phyloP scores from a whole-genome alignment of 495 filamentous ascomycete genomes.

The Bacidia gigantensis region DNA sequence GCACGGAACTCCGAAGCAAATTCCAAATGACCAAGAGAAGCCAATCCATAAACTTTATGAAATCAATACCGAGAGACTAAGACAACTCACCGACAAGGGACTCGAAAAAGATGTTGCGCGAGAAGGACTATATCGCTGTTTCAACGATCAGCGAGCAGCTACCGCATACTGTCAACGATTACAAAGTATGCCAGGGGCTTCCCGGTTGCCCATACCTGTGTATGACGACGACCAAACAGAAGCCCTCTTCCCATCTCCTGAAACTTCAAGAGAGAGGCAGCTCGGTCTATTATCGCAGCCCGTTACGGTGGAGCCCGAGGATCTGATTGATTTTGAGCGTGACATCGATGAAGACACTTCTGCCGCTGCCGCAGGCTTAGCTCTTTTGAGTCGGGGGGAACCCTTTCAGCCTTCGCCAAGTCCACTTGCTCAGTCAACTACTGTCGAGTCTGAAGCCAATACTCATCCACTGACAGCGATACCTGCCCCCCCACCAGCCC shows the following conservation, averaged over 20 bases:
- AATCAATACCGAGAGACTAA: slow-evolving; percentile 34
- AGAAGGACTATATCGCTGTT: slow-evolving; percentile 77
- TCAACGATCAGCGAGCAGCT: slow-evolving; percentile 45
- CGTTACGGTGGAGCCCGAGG: not conserved
- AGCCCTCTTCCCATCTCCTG: slow-evolving; percentile 12
- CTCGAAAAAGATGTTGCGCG: slow-evolving; percentile 45
- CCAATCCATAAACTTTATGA: slow-evolving; percentile 29
- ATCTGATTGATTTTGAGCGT: not conserved
- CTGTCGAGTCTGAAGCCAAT: slow-evolving; percentile 20
- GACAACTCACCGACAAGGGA: slow-evolving; percentile 31
- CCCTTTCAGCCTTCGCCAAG: not conserved
- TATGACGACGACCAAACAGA: slow-evolving; percentile 38
- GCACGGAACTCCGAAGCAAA: slow-evolving; percentile 43
- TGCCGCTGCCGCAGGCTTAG: slow-evolving; percentile 2
- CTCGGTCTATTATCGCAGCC: not conserved
- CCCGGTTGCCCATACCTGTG: slow-evolving; percentile 47
- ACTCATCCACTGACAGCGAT: slow-evolving; percentile 8
- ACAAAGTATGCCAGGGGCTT: slow-evolving; percentile 20
- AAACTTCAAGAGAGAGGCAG: not conserved
- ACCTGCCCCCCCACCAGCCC: slow-evolving; percentile 21
- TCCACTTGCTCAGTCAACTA: slow-evolving; percentile 11
- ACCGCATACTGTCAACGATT: slow-evolving; percentile 62
- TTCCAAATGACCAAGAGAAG: slow-evolving; percentile 35
- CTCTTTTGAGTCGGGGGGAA: slow-evolving; percentile 1
- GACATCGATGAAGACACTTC: slow-evolving; percentile 2